These are phyloP conservation scores for Microsporum ferrugineum DNA, from an alignment of 2,329 filamentous ascomycete species.

Conservation along the genomic window DNA sequence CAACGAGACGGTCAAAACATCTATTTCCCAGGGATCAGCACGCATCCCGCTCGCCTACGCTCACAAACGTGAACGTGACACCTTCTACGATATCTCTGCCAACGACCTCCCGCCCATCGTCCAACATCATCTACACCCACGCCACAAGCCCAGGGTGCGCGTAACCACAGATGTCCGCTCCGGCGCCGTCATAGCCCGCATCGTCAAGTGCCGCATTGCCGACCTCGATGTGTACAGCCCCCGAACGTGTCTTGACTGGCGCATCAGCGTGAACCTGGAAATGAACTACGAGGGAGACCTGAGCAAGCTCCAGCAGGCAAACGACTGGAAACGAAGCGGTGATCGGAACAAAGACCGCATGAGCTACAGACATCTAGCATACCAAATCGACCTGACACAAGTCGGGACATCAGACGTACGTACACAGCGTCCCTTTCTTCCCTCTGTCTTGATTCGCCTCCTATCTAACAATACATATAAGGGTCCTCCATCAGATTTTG, in stretches of 20 bases:
- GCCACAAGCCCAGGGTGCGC: conserved; percentile 54
- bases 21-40: conserved; percentile 29
- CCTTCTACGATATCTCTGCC: conserved; percentile 64
- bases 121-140: conserved; percentile 47
- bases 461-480: neutral
- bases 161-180: conserved; percentile 68
- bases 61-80: conserved; percentile 72
- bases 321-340: conserved; percentile 32
- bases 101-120: conserved; percentile 54
- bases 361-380: conserved; percentile 77
- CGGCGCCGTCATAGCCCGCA: conserved; percentile 60
- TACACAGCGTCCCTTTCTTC: neutral
- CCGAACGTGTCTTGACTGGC: conserved; percentile 67
- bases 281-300: conserved; percentile 67
- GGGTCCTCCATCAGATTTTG: conserved; percentile 9
- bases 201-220: conserved; percentile 79
- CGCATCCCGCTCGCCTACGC: conserved; percentile 54
- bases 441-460: neutral
- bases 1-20: conserved; percentile 54
- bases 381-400: conserved; percentile 87
- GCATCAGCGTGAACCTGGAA: conserved; percentile 90
- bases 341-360: conserved; percentile 80
- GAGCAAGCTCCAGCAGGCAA: conserved; percentile 38
- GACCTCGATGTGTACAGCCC: conserved; percentile 85
- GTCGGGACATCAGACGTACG: conserved; percentile 50